These are phyloP conservation scores for Antrodiella citrinella DNA, from an alignment of 768 basidiomycete genomes.

Conservation along the genomic window DNA sequence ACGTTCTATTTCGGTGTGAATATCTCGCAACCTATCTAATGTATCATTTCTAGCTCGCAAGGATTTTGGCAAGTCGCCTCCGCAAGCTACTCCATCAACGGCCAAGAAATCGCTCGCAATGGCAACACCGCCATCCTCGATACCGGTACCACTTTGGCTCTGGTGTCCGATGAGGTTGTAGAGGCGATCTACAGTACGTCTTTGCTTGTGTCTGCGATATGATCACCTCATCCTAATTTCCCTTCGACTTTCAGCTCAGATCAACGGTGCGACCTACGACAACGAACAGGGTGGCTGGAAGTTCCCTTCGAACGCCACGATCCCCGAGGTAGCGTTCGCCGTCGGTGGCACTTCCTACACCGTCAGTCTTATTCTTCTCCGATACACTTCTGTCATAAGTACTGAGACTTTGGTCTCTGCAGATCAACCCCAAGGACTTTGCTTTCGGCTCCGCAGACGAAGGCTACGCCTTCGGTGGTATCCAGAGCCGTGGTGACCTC, in stretches of 20 bases:
- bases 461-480: slow-evolving; percentile 20
- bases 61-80: slow-evolving; percentile 33
- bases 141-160: slow-evolving; percentile 27
- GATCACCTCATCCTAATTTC: slow-evolving; percentile 2
- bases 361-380: slow-evolving; percentile 10
- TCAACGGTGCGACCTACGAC: slow-evolving; percentile 28
- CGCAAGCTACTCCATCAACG: slow-evolving; percentile 18
- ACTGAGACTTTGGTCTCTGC: not conserved
- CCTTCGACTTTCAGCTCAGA: slow-evolving; percentile 19
- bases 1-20: not conserved
- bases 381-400: not conserved
- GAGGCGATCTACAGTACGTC: slow-evolving; percentile 23
- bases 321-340: slow-evolving; percentile 26
- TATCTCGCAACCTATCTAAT: too few species aligned
- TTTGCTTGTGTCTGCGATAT: too few species aligned
- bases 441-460: slow-evolving; percentile 20
- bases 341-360: slow-evolving; percentile 26
- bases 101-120: slow-evolving; percentile 17
- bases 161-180: slow-evolving; percentile 26
- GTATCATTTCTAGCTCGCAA: slow-evolving; percentile 21
- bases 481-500: slow-evolving; percentile 25
- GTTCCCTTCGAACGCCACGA: slow-evolving; percentile 23
- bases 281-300: slow-evolving; percentile 30
- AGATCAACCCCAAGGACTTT: slow-evolving; percentile 18
- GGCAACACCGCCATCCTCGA: slow-evolving; percentile 31